Evolutionary conservation across 2,329 filamentous ascomycete species (phyloP).

Genomic region (Paracamarosporium sp.): DNA sequence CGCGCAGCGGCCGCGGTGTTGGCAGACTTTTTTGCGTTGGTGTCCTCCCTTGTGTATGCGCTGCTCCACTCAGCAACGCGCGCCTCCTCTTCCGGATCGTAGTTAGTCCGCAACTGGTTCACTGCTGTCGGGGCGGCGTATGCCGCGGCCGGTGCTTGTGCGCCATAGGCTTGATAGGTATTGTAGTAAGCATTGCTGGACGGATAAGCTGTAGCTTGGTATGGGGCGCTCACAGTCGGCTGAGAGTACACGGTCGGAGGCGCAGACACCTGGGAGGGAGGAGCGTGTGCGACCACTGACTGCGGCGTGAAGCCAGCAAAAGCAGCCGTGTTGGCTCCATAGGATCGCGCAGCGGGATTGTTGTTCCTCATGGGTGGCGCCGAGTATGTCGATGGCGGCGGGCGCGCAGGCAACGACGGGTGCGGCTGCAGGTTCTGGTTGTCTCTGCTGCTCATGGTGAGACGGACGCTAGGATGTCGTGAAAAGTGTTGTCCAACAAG

Average conservation of each 20-base stretch:
- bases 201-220: slow-evolving; percentile 48
- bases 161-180: slow-evolving; percentile 74
- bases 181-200: slow-evolving; percentile 55
- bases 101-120: slow-evolving; percentile 35
- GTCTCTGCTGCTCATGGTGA: slow-evolving; percentile 2
- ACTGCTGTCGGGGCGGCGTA: slow-evolving; percentile 23
- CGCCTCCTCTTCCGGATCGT: slow-evolving; percentile 83
- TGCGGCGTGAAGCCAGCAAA: slow-evolving; percentile 67
- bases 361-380: slow-evolving; percentile 66
- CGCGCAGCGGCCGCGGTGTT: slow-evolving; percentile 51
- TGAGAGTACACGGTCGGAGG: slow-evolving; percentile 45
- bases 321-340: slow-evolving; percentile 41
- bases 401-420: slow-evolving; percentile 78
- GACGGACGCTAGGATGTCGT: too few relatives aligned
- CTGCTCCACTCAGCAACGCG: slow-evolving; percentile 96
- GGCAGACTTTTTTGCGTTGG: slow-evolving; percentile 49
- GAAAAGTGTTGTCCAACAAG: too few relatives aligned
- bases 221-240: slow-evolving; percentile 50
- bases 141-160: slow-evolving; percentile 37
- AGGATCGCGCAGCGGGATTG: slow-evolving; percentile 36
- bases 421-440: slow-evolving; percentile 42
- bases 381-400: slow-evolving; percentile 65
- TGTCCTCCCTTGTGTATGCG: slow-evolving; percentile 76
- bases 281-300: slow-evolving; percentile 54
- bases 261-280: slow-evolving; percentile 45